These are phyloP conservation scores for Paracorniculantispora psalliotae DNA, from an alignment of 2,329 filamentous ascomycete species.

Conservation along the genomic window DNA sequence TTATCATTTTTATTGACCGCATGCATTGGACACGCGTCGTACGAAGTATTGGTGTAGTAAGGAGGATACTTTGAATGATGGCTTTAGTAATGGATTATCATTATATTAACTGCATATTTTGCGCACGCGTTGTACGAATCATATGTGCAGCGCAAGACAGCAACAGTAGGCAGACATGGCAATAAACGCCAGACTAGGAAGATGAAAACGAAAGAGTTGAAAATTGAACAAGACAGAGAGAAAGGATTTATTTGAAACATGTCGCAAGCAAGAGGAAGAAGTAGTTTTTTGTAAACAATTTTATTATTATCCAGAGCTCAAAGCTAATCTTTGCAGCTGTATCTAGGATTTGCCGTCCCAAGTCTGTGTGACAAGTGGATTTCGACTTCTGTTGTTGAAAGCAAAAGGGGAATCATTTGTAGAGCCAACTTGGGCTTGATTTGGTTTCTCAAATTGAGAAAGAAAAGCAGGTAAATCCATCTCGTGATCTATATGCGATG, in stretches of 20 bases:
- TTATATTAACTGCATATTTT: too few relatives aligned
- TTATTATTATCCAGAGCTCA: neutral
- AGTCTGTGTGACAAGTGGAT: slow-evolving; percentile 1
- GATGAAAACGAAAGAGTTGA: too few relatives aligned
- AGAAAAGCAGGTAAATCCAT: neutral
- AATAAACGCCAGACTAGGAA: too few relatives aligned
- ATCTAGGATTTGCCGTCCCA: slow-evolving; percentile 1
- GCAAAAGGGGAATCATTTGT: slow-evolving; percentile 6
- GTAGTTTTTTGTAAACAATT: neutral
- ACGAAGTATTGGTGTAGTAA: too few relatives aligned
- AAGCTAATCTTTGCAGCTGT: slow-evolving; percentile 1
- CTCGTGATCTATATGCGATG: neutral
- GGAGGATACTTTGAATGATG: too few relatives aligned
- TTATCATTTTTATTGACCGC: neutral
- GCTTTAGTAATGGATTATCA: too few relatives aligned
- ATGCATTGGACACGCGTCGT: too few relatives aligned
- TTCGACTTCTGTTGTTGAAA: neutral
- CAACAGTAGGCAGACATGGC: neutral
- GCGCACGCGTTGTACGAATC: too few relatives aligned
- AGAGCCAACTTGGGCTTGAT: slow-evolving; percentile 1
- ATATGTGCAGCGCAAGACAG: neutral
- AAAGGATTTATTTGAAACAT: neutral
- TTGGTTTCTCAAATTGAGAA: neutral
- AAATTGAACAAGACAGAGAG: neutral
- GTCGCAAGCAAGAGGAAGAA: neutral